Evolutionary conservation across 352 stramenopile species (phyloP).

Genomic region (Blastocystis sp.): DNA sequence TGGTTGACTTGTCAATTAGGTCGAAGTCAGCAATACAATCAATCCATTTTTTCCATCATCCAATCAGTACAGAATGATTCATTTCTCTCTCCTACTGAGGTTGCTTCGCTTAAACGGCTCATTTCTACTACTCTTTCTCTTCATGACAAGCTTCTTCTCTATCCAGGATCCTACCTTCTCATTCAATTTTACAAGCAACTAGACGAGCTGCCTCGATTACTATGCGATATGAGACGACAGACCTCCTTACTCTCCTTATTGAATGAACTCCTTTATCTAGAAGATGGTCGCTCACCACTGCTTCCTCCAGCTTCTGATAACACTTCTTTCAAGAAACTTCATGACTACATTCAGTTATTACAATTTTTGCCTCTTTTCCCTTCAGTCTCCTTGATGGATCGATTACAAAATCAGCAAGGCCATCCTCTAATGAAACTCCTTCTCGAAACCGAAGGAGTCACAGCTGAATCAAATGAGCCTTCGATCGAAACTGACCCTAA

Average conservation of each 20-base stretch:
- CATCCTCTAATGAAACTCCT: slow-evolving; percentile 58
- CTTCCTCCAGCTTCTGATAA: background rate
- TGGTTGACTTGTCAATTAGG: background rate
- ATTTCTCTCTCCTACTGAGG: background rate
- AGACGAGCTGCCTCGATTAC: background rate
- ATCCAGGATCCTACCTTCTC: slow-evolving; percentile 48
- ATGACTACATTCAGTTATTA: slow-evolving; percentile 45
- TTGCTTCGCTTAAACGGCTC: background rate
- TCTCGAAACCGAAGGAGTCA: background rate
- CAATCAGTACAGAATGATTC: background rate
- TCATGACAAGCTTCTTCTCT: background rate
- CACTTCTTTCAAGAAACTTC: slow-evolving; percentile 28
- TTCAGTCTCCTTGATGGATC: background rate
- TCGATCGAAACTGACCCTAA: background rate
- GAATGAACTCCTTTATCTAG: slow-evolving; percentile 43
- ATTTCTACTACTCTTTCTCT: background rate
- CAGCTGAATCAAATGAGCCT: background rate
- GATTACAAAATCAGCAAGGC: background rate
- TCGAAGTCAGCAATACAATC: background rate
- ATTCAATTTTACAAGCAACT: background rate
- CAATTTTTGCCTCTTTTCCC: slow-evolving; percentile 25
- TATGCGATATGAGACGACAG: background rate
- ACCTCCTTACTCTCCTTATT: background rate
- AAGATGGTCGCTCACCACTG: slow-evolving; percentile 19
- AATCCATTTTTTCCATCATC: background rate